These are phyloP conservation scores for Telfairia occidentalis DNA, from an alignment of 331 rosid species.

Conservation along the genomic window DNA sequence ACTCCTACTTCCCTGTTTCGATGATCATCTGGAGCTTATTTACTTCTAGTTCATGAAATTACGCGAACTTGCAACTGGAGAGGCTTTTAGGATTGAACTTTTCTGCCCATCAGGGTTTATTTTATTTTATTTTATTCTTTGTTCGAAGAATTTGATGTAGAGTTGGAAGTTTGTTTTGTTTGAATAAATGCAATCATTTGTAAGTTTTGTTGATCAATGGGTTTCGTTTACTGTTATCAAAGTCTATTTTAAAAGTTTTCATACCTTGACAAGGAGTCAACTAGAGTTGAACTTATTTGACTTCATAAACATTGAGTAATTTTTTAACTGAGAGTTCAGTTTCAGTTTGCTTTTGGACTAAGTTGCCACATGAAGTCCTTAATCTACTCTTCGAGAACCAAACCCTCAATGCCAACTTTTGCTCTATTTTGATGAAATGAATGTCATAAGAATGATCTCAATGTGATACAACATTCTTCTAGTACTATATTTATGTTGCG, in stretches of 20 bases:
- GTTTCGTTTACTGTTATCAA: background rate
- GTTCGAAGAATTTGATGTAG: background rate
- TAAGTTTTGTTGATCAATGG: background rate
- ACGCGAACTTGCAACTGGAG: background rate
- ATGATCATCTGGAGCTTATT: background rate
- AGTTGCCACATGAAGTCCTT: background rate
- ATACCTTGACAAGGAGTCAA: background rate
- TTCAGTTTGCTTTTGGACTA: background rate
- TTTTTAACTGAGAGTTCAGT: background rate
- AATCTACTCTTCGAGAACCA: background rate
- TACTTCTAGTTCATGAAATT: background rate
- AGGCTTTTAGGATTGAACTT: background rate
- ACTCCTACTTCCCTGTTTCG: conserved; percentile 5
- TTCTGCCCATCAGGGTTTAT: background rate
- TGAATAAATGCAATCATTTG: background rate
- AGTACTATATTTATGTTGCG: background rate
- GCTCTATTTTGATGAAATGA: background rate
- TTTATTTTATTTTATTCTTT: too few species aligned
- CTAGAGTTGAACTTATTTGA: background rate
- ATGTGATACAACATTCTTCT: background rate
- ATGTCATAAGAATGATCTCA: background rate
- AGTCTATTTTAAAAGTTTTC: background rate
- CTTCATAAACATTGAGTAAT: background rate
- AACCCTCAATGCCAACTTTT: background rate
- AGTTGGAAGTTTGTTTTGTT: background rate